Evolutionary conservation across 495 filamentous ascomycete species (phyloP), one percentile per base, ranked within the genome.

Genomic region (Xylaria curta): DNA sequence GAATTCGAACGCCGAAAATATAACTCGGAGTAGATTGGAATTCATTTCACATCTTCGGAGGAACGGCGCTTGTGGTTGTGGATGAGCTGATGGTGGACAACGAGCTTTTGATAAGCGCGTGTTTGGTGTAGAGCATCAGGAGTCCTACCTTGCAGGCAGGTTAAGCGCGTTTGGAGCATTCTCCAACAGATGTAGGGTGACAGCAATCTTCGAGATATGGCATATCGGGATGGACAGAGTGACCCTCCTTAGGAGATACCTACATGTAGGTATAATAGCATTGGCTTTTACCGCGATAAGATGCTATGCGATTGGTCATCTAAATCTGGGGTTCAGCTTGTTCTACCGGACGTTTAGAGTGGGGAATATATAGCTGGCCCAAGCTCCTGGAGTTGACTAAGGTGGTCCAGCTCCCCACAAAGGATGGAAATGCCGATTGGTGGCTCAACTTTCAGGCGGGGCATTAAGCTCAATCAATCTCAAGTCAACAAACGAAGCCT

Each of bases 371-470:
- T 65, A 9, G 17, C 15, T 66, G 63, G 63, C 63, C 63, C 28
- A 66, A 66, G 61, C 61, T 64, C 61, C 42, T n/a, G 24, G 36
- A 4, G 42, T 33, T 40, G 24, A 54, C 28, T 19, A 33, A 54
- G 33, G 49, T 36, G 49, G 3, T 4, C 64, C 8, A 51, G 44
- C 28, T 51, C 47, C 44, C 28, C 65, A 53, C 26, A 26, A 12
- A n/a, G 3, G 44, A 36, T 28, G 15, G 42, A 49, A 44, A 67
- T 67, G 65, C 65, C 36, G 65, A 67, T 67, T 67, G 65, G 64
- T 38, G 24, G 31, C 17, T 24, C 13, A 47, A 8, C 61, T 21
- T 28, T 7, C 21, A 31, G 42, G 59, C 59, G 61, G 42, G 24
- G 36, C 33, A 31, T 49, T 46, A n/a, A 66, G 63, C 46, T 38